Base-by-base conservation (phyloP, 352 stramenopile genomes). In the Globisporangium paroecandrum region DNA sequence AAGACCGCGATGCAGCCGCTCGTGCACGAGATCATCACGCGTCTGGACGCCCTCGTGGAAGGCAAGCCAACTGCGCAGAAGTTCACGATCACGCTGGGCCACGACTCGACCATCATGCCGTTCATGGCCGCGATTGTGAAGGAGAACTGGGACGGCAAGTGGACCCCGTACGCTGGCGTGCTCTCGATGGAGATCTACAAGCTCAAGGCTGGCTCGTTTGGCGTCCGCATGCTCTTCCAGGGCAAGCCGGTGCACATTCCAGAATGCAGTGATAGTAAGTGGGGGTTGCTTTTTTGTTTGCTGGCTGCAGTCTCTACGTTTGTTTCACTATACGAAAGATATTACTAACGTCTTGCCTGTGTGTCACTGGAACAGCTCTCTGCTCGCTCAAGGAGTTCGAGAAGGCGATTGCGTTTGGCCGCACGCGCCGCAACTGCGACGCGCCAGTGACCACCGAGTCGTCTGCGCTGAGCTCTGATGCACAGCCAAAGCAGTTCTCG, bases 71-170 rank as follows among this genome's bases (percentile, higher is more conserved):
- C 77, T 13, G 76, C 78, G 3, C 80, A 77, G 51, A 91, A 89
- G 65, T 70, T 95, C 12, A 78, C 82, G 34, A 78, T 95, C 55
- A 93, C 85, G 0, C 91, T 95, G 78, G 85, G 74, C 12, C 88
- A 95, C 54, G 88, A 95, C 73, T 94, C 86, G 70, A 95, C 88
- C 3, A 81, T 95, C 69, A 95, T 95, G 86, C 88, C 88, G 18
- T 85, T 95, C 54, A 67, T 95, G 34, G 85, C 88, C 32, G 80
- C 82, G 12, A 75, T 89, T 34, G 75, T 87, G 51, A 87, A 84
- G 41, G 66, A 89, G 15, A 88, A 92, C 27, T 95, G 88, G 88
- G 79, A 93, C 55, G 81, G 84, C 66, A 89, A 78, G 34, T 95
- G 88, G 88, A 94, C 88, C 36, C 86, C 88, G 27, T 95, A 95